Conservation (phyloP, 768 basidiomycete genomes). For the Naganishia randhawae region DNA sequence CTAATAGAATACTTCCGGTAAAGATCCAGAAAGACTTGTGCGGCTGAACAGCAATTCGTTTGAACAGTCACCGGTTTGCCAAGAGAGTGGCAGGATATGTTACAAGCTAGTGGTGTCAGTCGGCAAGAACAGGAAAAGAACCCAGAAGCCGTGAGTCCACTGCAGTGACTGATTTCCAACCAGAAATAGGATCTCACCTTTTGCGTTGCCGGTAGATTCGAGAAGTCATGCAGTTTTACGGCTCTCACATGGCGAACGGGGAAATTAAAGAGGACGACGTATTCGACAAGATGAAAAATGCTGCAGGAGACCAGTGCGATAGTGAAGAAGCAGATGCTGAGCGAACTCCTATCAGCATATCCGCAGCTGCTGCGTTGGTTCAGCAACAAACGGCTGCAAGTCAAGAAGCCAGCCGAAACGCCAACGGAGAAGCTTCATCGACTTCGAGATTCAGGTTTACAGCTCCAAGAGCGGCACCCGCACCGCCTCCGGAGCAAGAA, state of each 20-base stretch:
- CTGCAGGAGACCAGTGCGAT: conserved; percentile 56
- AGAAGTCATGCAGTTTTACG: conserved; percentile 98
- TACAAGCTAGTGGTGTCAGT: conserved; percentile 88
- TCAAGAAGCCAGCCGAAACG: not conserved
- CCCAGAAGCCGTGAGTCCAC: conserved; percentile 71
- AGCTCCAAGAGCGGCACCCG: conserved; percentile 4
- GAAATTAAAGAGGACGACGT: conserved; percentile 32
- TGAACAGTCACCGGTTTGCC: conserved; percentile 65
- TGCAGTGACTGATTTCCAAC: not conserved
- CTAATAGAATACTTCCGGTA: no score
- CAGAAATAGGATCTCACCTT: not conserved
- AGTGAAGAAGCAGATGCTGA: conserved; percentile 63
- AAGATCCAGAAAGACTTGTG: no score
- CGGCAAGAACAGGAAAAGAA: conserved; percentile 93
- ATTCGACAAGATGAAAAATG: conserved; percentile 47
- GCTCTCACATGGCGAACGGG: conserved; percentile 48
- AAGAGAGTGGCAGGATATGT: conserved; percentile 96
- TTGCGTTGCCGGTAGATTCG: conserved; percentile 53
- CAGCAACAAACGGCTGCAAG: not conserved
- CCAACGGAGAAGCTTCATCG: not conserved
- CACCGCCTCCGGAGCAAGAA: conserved; percentile 2
- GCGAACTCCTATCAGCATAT: conserved; percentile 55
- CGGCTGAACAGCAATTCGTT: not conserved
- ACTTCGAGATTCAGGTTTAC: conserved; percentile 18
- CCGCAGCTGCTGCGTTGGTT: conserved; percentile 15